Evolutionary conservation across 495 filamentous ascomycete species (phyloP), one percentile per base, ranked within the genome.

Genomic region (Aspergillus cavernicola): DNA sequence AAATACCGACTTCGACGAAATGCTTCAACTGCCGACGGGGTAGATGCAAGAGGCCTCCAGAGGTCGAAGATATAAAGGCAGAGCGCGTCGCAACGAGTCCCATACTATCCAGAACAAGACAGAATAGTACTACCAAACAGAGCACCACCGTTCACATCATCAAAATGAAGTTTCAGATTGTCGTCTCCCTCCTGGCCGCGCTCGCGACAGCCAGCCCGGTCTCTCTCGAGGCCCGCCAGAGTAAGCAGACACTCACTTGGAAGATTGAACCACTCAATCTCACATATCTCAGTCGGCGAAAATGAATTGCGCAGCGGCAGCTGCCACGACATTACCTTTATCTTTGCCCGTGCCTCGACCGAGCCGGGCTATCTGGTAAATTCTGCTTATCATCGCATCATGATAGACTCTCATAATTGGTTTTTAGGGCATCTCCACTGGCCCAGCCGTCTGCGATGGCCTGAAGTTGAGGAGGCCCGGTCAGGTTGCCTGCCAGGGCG

Each of bases 301-400:
- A 78, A 72, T 42, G 76, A 80, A 19, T 74, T 78, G 52, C 65
- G 65, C 31, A 47, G 60, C 9, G 65, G 66, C 16, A 65, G 66
- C 11, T 81, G 78, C 57, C 66, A 70, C 11, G 62, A 66, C n/a
- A 65, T 79, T 22, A 76, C 77, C 55, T 74, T 80, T 56, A 73
- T 81, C 56, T 80, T 69, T 51, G 79, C 80, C n/a, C 76, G 75
- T 48, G 75, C 72, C 8, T 76, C 70, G 33, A 74, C 70, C 18
- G 75, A 80, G 43, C 51, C 63, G 9, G 80, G 78, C 35, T 81
- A 83, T 64, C 70, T 82, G 63, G 79, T 79, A 28, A 16, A 40
- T 35, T 2, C 15, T 11, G 7, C 29, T 13, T 13, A 12, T 33
- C 29, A 22, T 13, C 29, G 10, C 11, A 8, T 24, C 26, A 24